Evolutionary conservation across 1,139 yeast genomes (phyloP).

Genomic region (Fermentozyma sake): DNA sequence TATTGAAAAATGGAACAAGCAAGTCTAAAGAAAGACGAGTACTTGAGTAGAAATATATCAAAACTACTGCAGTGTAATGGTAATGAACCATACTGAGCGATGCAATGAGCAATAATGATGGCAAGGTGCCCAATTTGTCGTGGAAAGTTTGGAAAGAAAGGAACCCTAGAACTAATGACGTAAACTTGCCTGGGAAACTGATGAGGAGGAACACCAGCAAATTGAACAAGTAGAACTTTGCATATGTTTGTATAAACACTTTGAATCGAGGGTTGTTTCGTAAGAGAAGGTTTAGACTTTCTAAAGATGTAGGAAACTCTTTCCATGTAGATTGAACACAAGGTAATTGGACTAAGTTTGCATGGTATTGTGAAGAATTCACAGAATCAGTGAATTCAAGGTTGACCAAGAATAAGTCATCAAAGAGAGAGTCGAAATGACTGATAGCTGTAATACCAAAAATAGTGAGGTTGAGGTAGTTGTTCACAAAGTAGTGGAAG

Average conservation of each 20-base stretch:
- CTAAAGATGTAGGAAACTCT: constrained; percentile 1
- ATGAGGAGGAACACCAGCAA: constrained; percentile 9
- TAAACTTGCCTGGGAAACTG: constrained; percentile 29
- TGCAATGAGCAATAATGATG: constrained; percentile 34
- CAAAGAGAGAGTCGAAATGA: constrained; percentile 36
- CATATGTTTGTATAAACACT: constrained; percentile 10
- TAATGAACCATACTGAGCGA: constrained; percentile 31
- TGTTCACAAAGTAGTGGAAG: constrained; percentile 10
- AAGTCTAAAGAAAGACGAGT: constrained; percentile 43
- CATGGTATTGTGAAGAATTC: constrained; percentile 17
- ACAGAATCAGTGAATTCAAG: constrained; percentile 38
- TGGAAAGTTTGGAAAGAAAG: constrained; percentile 42
- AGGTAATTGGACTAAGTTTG: constrained; percentile 12
- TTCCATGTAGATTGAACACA: constrained; percentile 1
- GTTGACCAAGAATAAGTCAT: constrained; percentile 35
- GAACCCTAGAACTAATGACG: constrained; percentile 37
- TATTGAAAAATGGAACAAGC: constrained; percentile 47
- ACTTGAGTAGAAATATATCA: constrained; percentile 46
- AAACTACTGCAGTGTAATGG: constrained; percentile 27
- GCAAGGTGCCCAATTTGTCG: constrained; percentile 42
- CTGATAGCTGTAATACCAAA: constrained; percentile 35
- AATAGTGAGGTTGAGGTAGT: constrained; percentile 40
- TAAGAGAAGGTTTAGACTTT: constrained; percentile 1
- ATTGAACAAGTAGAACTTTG: constrained; percentile 8
- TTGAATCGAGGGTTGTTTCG: constrained; percentile 11